Percentiles rank a stretch among this genome's conserved stretches.
phyloP scores from a whole-genome alignment of 2,329 filamentous ascomycete species.

The Chaetomium sp. region DNA sequence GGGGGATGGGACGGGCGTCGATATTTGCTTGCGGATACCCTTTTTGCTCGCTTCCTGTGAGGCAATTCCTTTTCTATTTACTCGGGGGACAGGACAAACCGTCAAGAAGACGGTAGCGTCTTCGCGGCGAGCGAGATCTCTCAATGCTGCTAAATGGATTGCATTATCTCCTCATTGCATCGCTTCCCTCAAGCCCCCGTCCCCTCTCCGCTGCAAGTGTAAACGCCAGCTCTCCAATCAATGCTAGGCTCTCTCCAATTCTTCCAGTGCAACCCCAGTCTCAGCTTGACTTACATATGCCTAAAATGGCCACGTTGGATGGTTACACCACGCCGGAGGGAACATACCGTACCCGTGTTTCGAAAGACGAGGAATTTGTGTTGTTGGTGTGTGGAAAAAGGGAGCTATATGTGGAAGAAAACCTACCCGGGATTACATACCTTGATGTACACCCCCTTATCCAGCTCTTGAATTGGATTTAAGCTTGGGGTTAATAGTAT shows the following conservation, averaged over 20 bases:
- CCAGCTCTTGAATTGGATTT: neutral
- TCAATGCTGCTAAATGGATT: neutral
- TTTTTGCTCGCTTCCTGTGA: slow-evolving; percentile 2
- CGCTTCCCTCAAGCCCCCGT: too few species aligned
- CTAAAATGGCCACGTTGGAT: neutral
- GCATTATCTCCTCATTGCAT: too few species aligned
- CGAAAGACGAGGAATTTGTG: neutral
- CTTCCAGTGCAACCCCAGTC: neutral
- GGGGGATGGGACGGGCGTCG: neutral
- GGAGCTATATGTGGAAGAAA: neutral
- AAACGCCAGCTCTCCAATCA: neutral
- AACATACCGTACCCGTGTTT: neutral
- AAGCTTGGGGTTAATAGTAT: neutral
- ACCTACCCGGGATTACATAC: neutral
- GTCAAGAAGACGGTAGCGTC: neutral
- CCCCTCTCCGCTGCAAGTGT: neutral
- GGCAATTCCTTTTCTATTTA: neutral
- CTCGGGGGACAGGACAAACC: neutral
- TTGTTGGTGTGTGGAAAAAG: neutral
- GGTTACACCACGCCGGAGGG: neutral
- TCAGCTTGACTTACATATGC: neutral
- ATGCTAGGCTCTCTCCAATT: neutral
- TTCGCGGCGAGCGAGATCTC: neutral
- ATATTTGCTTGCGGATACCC: slow-evolving; percentile 15
- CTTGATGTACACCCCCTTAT: neutral